These are phyloP conservation scores for Croton laevigatus DNA, from an alignment of 441 rosid species.

Conservation along the genomic window DNA sequence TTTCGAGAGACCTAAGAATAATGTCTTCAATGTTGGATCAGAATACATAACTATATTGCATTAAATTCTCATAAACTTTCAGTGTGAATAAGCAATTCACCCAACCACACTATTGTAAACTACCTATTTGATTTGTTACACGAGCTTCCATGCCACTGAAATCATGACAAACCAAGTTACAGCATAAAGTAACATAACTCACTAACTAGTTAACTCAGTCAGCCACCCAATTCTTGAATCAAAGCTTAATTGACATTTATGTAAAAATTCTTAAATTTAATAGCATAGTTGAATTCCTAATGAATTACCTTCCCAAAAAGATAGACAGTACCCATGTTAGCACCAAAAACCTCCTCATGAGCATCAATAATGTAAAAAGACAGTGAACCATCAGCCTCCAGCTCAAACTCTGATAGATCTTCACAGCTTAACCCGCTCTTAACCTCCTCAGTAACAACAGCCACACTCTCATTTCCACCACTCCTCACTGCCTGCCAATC, in stretches of 20 bases:
- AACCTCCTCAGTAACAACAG: conserved; percentile 26
- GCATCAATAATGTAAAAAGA: conserved; percentile 80
- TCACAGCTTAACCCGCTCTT: conserved; percentile 32
- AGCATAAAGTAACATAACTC: neutral
- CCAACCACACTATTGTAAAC: neutral
- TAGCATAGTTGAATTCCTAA: neutral
- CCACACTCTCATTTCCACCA: conserved; percentile 33
- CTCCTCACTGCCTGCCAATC: conserved; percentile 75
- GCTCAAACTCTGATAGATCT: conserved; percentile 60
- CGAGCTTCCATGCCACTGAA: neutral
- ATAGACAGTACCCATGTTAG: conserved; percentile 73
- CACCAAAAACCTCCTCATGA: conserved; percentile 81
- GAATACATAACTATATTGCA: neutral
- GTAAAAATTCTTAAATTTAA: neutral
- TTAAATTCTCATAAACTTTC: neutral
- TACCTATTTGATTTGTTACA: neutral
- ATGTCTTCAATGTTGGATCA: neutral
- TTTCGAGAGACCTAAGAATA: neutral
- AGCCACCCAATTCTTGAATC: neutral
- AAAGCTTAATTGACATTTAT: neutral
- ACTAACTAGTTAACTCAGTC: neutral
- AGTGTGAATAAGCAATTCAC: neutral
- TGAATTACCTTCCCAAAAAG: conserved; percentile 84
- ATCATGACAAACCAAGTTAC: neutral
- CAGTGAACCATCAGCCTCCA: conserved; percentile 65